Percentiles rank a stretch among this genome's conserved stretches.
These are phyloP conservation scores for Boletus vermiculosoides DNA, from an alignment of 768 basidiomycete species.

Conservation along the genomic window DNA sequence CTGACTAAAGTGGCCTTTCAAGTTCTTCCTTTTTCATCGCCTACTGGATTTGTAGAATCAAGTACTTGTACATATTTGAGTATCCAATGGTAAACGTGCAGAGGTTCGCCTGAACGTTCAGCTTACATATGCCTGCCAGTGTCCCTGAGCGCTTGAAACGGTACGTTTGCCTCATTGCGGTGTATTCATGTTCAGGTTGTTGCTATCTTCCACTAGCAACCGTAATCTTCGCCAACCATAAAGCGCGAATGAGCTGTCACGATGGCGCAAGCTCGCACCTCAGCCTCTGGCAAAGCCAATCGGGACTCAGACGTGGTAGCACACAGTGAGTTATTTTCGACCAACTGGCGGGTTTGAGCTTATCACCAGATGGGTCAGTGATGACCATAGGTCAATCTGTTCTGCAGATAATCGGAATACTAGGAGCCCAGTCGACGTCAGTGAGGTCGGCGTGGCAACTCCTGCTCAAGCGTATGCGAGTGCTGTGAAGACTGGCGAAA, in stretches of 20 bases:
- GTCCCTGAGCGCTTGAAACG: background rate
- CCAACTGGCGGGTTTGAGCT: background rate
- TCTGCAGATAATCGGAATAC: background rate
- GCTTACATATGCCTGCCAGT: background rate
- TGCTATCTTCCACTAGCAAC: background rate
- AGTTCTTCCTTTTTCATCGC: constrained; percentile 1
- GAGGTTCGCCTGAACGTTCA: background rate
- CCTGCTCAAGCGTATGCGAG: constrained; percentile 24
- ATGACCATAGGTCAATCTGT: constrained; percentile 4
- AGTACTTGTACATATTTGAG: constrained; percentile 2
- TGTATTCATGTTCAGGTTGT: background rate
- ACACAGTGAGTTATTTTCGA: background rate
- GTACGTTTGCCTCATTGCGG: background rate
- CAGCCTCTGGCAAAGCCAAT: background rate
- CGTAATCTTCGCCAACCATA: background rate
- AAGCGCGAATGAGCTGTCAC: constrained; percentile 7
- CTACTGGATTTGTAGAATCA: constrained; percentile 18
- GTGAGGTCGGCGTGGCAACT: constrained; percentile 6
- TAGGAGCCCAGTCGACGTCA: background rate
- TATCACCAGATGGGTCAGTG: background rate
- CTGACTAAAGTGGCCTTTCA: background rate
- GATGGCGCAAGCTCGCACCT: background rate
- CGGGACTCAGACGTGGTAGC: background rate
- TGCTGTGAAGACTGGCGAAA: constrained; percentile 11
- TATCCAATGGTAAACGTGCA: background rate